Evolutionary conservation across 768 basidiomycete genomes (phyloP).

Genomic region (Crepidotus variabilis): DNA sequence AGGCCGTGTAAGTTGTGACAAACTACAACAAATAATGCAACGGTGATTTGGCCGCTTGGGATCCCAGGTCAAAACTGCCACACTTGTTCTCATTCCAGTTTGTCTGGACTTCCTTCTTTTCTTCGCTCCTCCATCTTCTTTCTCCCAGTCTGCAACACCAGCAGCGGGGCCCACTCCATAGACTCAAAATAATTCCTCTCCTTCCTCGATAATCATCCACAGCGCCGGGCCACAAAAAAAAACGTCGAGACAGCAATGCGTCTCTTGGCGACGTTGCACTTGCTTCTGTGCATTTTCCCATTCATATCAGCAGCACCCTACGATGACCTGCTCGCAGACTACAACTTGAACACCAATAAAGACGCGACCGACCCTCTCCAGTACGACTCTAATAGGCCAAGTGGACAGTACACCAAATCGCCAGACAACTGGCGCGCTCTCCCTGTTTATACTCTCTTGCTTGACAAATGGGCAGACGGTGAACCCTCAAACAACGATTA

Average conservation of each 20-base stretch:
- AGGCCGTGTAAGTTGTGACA: neutral
- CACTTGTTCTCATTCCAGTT: too few relatives aligned
- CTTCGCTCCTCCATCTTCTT: neutral
- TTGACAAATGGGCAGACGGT: conserved; percentile 95
- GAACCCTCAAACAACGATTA: conserved; percentile 91
- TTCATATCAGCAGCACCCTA: conserved; percentile 60
- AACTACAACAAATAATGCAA: conserved; percentile 16
- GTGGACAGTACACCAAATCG: conserved; percentile 69
- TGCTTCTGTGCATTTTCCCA: conserved; percentile 33
- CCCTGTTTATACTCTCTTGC: conserved; percentile 75
- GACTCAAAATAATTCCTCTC: neutral
- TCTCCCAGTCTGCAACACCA: neutral
- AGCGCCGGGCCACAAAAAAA: neutral
- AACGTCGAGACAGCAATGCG: conserved; percentile 31
- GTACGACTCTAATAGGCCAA: conserved; percentile 59
- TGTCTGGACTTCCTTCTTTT: too few relatives aligned
- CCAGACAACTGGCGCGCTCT: conserved; percentile 84
- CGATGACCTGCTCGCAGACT: conserved; percentile 57
- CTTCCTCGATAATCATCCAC: neutral
- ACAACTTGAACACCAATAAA: conserved; percentile 79
- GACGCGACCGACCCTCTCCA: conserved; percentile 50
- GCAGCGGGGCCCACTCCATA: neutral
- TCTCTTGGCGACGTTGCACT: conserved; percentile 40
- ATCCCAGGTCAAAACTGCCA: neutral
- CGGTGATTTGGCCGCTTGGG: neutral